Evolutionary conservation across 2,329 filamentous ascomycete genomes (phyloP), one percentile per base, ranked within the genome.

Genomic region (Phyllosticta citriasiana): DNA sequence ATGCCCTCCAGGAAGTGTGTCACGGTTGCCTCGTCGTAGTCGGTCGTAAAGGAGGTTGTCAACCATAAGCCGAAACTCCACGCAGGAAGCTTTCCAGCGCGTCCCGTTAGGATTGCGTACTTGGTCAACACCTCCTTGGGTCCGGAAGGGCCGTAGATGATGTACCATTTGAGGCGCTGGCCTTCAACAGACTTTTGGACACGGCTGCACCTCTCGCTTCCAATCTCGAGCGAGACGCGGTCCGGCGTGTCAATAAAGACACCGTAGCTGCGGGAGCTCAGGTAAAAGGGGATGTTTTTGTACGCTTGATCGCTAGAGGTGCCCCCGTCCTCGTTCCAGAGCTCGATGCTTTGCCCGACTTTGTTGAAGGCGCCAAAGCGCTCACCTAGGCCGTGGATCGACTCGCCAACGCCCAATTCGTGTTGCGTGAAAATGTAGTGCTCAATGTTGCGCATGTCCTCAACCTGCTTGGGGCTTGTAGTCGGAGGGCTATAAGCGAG

Each of bases 1-100:
- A 90, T 89, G 10, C 86, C 86, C 66, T 88, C 82, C 24, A 89
- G 79, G 71, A 89, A 89, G 9, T 79, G 78, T 54, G 78, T 83
- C 26, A 89, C 87, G 0, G 87, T 89, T 22, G 79, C 71, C 71
- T 89, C 87, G 64, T 88, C 85, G 68, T 90, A 90, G 64, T 83
- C 82, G 2, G 87, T 89, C 1, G 86, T 89, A 73, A 89, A 90
- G 63, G 84, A 87, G 14, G 88, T 92, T 60, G 84, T 89, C 22
- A 91, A 78, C 88, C 88, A 91, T 8, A 91, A 78, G 1, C 88
- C 88, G 64, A 85, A 91, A 64, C 85, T 89, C 88, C 88, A 91
- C 27, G 82, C 80, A 0, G 88, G 88, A 1, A 89, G 82, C 60
- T 80, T 80, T 40, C 79, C 81, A 0, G 88, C 82, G 55, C 80